phyloP scores from a whole-genome alignment of 2,329 filamentous ascomycete genomes.

The Aspergillus fischeri region DNA sequence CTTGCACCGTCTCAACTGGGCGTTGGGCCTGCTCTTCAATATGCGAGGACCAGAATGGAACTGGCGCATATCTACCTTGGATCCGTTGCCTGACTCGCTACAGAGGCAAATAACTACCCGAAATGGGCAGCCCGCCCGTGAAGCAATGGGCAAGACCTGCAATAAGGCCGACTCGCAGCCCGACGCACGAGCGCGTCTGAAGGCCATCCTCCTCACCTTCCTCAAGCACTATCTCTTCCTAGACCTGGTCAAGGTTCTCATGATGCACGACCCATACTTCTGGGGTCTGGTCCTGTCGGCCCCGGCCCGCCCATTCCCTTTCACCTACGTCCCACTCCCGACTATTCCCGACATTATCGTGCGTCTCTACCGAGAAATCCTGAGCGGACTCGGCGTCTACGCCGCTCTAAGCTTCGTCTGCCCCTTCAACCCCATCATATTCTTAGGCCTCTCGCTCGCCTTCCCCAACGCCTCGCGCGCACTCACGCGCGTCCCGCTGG shows the following conservation, averaged over 20 bases:
- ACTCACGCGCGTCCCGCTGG: constrained; percentile 56
- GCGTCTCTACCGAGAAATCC: constrained; percentile 52
- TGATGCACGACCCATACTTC: constrained; percentile 78
- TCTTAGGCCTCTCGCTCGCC: constrained; percentile 49
- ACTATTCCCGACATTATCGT: constrained; percentile 40
- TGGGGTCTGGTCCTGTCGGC: constrained; percentile 51
- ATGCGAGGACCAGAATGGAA: constrained; percentile 60
- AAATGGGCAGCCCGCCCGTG: constrained; percentile 1
- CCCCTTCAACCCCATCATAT: constrained; percentile 57
- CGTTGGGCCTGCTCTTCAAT: constrained; percentile 52
- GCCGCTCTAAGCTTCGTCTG: constrained; percentile 60
- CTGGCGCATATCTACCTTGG: constrained; percentile 50
- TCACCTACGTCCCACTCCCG: constrained; percentile 35
- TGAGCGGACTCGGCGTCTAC: constrained; percentile 56
- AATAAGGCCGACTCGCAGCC: constrained; percentile 20
- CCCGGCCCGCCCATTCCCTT: constrained; percentile 41
- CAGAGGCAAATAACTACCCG: constrained; percentile 17
- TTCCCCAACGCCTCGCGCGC: constrained; percentile 53
- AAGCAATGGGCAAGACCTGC: not conserved
- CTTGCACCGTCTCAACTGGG: constrained; percentile 55
- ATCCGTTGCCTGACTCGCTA: constrained; percentile 28
- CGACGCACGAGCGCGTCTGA: constrained; percentile 46
- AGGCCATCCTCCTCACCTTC: constrained; percentile 45
- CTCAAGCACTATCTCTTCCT: constrained; percentile 60
- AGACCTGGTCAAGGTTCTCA: constrained; percentile 64